Evolutionary conservation across 116 monocot genomes (phyloP).

Genomic region (Iris pallida): DNA sequence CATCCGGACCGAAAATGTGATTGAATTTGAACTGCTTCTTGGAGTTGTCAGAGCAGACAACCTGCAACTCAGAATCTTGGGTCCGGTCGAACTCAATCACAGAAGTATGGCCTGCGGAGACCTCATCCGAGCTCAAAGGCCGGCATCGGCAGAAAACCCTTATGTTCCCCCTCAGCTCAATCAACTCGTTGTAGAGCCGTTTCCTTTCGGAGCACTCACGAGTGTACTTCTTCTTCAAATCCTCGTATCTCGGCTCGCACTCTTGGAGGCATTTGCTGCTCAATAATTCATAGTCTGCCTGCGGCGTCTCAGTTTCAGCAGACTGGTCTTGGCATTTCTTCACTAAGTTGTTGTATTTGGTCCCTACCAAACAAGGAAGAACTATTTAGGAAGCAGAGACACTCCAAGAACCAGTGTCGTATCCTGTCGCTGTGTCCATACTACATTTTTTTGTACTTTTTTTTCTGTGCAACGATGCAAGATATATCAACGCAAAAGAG

Average conservation of each 20-base stretch:
- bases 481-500: too few species aligned
- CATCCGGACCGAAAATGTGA: constrained; percentile 75
- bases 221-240: constrained; percentile 45
- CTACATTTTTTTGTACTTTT: too few species aligned
- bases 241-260: constrained; percentile 49
- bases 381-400: background rate
- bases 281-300: constrained; percentile 7
- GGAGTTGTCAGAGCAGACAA: constrained; percentile 51
- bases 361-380: constrained; percentile 27
- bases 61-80: constrained; percentile 66
- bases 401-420: too few species aligned
- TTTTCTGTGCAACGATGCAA: too few species aligned
- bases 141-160: constrained; percentile 92
- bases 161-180: constrained; percentile 87
- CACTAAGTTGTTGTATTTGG: constrained; percentile 48
- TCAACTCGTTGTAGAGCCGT: constrained; percentile 76
- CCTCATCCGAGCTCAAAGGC: constrained; percentile 69
- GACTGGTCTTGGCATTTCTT: constrained; percentile 25
- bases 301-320: constrained; percentile 13
- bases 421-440: too few species aligned
- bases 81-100: constrained; percentile 61
- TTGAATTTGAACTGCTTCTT: constrained; percentile 86
- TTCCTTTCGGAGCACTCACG: constrained; percentile 61
- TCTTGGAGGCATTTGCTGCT: constrained; percentile 40
- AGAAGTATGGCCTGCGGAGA: constrained; percentile 48